These are phyloP conservation scores for Saccharomycopsis sp. DNA, from an alignment of 805 yeast genomes.

Conservation along the genomic window DNA sequence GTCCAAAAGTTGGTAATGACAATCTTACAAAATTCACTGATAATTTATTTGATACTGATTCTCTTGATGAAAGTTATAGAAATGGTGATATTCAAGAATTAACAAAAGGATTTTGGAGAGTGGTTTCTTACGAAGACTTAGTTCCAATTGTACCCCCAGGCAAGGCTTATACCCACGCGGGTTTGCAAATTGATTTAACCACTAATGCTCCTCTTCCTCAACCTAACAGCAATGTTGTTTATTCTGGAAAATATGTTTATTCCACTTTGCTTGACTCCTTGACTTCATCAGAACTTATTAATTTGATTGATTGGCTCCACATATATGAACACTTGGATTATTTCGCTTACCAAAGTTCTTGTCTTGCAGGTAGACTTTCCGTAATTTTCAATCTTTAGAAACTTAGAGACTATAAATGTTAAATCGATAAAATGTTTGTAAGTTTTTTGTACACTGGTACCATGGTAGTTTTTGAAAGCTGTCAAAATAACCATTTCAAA, in stretches of 20 bases:
- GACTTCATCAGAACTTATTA: not conserved
- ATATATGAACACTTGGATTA: slow-evolving; percentile 13
- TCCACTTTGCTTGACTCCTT: slow-evolving; percentile 7
- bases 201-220: slow-evolving; percentile 31
- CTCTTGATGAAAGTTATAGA: slow-evolving; percentile 22
- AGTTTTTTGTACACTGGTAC: too few relatives aligned
- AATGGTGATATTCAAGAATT: slow-evolving; percentile 22
- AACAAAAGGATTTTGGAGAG: slow-evolving; percentile 37
- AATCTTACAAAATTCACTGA: slow-evolving; percentile 44
- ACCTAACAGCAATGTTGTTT: slow-evolving; percentile 12
- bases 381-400: too few relatives aligned
- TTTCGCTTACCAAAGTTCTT: too few relatives aligned
- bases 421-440: too few relatives aligned
- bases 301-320: slow-evolving; percentile 11
- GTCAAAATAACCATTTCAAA: too few relatives aligned
- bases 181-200: slow-evolving; percentile 38
- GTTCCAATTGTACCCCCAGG: slow-evolving; percentile 54
- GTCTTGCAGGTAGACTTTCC: too few relatives aligned
- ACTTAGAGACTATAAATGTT: too few relatives aligned
- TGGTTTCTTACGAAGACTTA: slow-evolving; percentile 45
- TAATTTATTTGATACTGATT: slow-evolving; percentile 31
- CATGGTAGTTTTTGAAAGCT: too few relatives aligned
- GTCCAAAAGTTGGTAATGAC: slow-evolving; percentile 54
- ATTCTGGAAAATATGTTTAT: slow-evolving; percentile 19
- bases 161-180: slow-evolving; percentile 32